These are phyloP conservation scores for Leptosphaerulina australis DNA, from an alignment of 2,329 filamentous ascomycete genomes.

Conservation along the genomic window DNA sequence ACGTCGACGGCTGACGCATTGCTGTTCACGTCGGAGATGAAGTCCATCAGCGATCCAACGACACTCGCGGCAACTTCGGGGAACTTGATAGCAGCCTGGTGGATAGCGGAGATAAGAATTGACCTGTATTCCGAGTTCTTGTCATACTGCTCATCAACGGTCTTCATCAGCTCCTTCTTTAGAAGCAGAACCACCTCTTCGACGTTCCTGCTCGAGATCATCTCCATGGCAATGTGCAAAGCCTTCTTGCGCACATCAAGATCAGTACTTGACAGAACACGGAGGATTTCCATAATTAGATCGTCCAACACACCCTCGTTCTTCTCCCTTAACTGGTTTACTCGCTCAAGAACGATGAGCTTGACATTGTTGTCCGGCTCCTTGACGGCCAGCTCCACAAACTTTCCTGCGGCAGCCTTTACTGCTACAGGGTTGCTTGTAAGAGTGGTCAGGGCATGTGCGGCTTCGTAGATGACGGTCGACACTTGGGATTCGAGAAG, in stretches of 20 bases:
- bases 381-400: conserved; percentile 96
- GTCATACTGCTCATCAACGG: conserved; percentile 97
- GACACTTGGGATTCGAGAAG: conserved; percentile 90
- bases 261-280: conserved; percentile 92
- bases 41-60: conserved; percentile 97
- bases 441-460: conserved; percentile 89
- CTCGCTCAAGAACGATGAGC: conserved; percentile 93
- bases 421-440: conserved; percentile 97
- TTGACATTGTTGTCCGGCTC: conserved; percentile 99
- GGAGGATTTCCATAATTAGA: conserved; percentile 93
- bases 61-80: conserved; percentile 97
- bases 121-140: conserved; percentile 71
- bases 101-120: conserved; percentile 93
- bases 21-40: conserved; percentile 98
- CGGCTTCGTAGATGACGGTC: conserved; percentile 96
- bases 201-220: conserved; percentile 99
- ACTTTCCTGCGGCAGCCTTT: conserved; percentile 93
- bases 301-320: conserved; percentile 93
- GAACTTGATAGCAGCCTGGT: conserved; percentile 98
- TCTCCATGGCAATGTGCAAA: conserved; percentile 86
- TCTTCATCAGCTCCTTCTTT: conserved; percentile 98
- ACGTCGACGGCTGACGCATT: conserved; percentile 96
- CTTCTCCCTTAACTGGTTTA: conserved; percentile 83
- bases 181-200: conserved; percentile 94
- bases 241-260: conserved; percentile 95